Conservation (phyloP, 352 stramenopile species). For the Phytopythium sindhum region DNA sequence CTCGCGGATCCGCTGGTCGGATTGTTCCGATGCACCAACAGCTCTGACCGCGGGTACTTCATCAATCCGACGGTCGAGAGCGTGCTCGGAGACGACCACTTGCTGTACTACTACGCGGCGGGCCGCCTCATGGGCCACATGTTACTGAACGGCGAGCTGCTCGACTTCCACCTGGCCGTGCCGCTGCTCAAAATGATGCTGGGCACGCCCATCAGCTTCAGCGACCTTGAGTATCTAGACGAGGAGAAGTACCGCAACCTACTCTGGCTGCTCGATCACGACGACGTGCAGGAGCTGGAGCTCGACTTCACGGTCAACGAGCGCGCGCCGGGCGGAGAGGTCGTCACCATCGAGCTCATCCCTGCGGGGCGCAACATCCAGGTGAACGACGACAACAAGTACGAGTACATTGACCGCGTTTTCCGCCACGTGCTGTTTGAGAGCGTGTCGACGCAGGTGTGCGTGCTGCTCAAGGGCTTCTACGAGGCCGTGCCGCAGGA, state of each 20-base stretch:
- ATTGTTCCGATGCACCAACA: constrained; percentile 56
- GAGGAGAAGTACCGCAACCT: constrained; percentile 55
- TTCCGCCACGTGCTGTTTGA: constrained; percentile 95
- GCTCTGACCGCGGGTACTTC: constrained; percentile 50
- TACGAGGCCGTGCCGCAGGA: constrained; percentile 94
- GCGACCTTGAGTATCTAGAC: constrained; percentile 89
- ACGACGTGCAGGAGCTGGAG: constrained; percentile 38
- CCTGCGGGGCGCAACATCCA: constrained; percentile 57
- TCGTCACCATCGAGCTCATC: constrained; percentile 49
- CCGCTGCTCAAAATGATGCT: constrained; percentile 98
- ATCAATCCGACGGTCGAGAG: constrained; percentile 58
- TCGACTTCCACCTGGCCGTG: constrained; percentile 92
- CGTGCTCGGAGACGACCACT: constrained; percentile 50
- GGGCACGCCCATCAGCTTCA: constrained; percentile 91
- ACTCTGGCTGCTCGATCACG: constrained; percentile 59
- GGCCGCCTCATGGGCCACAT: constrained; percentile 57
- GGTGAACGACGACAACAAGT: constrained; percentile 96
- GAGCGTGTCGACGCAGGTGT: constrained; percentile 86
- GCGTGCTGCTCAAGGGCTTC: constrained; percentile 91
- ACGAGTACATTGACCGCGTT: constrained; percentile 91
- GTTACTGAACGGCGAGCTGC: constrained; percentile 89
- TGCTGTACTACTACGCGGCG: constrained; percentile 49
- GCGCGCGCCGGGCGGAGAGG: constrained; percentile 12
- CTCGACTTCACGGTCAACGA: constrained; percentile 63
- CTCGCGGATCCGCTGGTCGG: constrained; percentile 39